phyloP scores from a whole-genome alignment of 2,329 filamentous ascomycete genomes.

The Chaetomium sp. region DNA sequence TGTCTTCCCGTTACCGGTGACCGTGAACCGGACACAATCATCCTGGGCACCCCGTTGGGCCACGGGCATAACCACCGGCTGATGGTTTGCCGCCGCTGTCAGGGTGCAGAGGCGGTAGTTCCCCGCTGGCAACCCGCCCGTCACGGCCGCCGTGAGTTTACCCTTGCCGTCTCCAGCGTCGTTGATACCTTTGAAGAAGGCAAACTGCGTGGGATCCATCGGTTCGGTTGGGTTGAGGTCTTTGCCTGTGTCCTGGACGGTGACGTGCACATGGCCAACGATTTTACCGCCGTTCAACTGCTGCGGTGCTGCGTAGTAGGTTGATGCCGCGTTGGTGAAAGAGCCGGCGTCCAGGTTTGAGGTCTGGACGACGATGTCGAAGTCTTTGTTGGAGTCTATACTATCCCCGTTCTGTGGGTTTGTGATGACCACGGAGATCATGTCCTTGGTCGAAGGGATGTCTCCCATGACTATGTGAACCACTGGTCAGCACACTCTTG shows the following conservation, averaged over 20 bases:
- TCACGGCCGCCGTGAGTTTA: conserved; percentile 31
- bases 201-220: conserved; percentile 43
- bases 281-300: conserved; percentile 42
- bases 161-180: conserved; percentile 35
- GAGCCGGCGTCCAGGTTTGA: conserved; percentile 47
- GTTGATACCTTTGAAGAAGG: conserved; percentile 39
- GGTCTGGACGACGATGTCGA: conserved; percentile 47
- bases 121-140: conserved; percentile 35
- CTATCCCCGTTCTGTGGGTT: conserved; percentile 45
- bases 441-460: conserved; percentile 47
- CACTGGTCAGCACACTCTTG: background rate
- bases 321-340: conserved; percentile 54
- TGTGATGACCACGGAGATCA: conserved; percentile 49
- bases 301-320: conserved; percentile 56
- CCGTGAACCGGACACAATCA: conserved; percentile 39
- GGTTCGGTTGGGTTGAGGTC: conserved; percentile 42
- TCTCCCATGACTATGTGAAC: conserved; percentile 46
- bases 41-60: conserved; percentile 41
- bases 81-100: conserved; percentile 36
- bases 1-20: conserved; percentile 25
- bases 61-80: conserved; percentile 39
- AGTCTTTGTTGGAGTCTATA: conserved; percentile 42
- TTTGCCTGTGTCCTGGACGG: conserved; percentile 48
- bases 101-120: conserved; percentile 40
- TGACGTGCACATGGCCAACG: conserved; percentile 55